Evolutionary conservation across 306 rosid species (phyloP).

Genomic region (Prunus mume): DNA sequence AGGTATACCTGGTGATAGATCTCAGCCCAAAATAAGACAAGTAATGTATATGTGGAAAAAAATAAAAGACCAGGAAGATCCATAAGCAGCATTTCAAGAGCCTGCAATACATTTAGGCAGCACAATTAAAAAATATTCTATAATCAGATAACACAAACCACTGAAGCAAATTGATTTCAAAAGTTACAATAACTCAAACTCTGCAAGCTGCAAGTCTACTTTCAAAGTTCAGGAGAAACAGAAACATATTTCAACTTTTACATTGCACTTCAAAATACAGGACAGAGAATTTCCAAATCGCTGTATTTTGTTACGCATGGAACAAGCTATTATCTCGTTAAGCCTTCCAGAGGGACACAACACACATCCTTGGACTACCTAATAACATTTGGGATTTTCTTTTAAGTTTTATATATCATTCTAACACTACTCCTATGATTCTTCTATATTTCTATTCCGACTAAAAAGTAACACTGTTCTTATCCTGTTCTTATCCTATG

Average conservation of each 20-base stretch:
- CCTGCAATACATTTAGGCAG: constrained; percentile 24
- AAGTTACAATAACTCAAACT: background rate
- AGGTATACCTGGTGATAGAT: constrained; percentile 68
- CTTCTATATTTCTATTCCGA: background rate
- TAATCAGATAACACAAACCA: background rate
- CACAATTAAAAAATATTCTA: background rate
- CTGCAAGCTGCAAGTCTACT: background rate
- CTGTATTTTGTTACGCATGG: background rate
- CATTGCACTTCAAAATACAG: background rate
- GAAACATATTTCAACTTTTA: background rate
- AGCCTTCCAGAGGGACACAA: background rate
- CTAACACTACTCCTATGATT: background rate
- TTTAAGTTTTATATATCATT: background rate
- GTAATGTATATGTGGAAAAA: constrained; percentile 76
- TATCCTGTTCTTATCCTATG: background rate
- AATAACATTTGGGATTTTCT: background rate
- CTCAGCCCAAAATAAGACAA: constrained; percentile 87
- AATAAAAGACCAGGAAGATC: constrained; percentile 81
- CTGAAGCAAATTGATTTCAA: background rate
- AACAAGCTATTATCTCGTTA: no score
- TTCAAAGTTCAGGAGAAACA: background rate
- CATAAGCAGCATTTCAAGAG: constrained; percentile 58
- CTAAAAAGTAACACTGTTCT: background rate
- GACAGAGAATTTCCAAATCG: background rate
- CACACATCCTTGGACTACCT: background rate